Base-by-base conservation (phyloP, 139 green algal species). In the Eudorina sp. region DNA sequence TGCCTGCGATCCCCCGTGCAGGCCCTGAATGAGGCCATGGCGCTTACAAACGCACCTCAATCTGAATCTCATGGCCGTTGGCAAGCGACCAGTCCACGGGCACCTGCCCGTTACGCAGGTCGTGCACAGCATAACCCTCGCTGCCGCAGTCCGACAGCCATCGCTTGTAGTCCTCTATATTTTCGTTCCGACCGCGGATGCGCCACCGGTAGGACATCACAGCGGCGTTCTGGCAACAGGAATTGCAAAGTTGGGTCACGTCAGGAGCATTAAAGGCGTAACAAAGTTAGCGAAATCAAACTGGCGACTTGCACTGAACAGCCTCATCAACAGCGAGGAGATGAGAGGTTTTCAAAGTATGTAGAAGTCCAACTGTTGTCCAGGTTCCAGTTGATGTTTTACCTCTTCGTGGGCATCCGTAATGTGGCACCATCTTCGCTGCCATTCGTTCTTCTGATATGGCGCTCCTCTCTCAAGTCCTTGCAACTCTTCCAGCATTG, bases 191-290 rank as follows among this genome's bases (percentile, higher is more conserved):
- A 40, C 77, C 77, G 11, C 77, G 77, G 21, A 84, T 84, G 53
- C 77, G 77, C 77, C 77, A 84, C 27, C 77, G 77, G 55, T 84
- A 84, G 7, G 77, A 84, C 0, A 84, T 53, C 77, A 84, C 77
- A 29, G 77, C 77, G 7, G 53, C 77, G 7, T 70, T 53, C 77
- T 84, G 27, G n/a, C n/a, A n/a, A n/a, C n/a, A n/a, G n/a, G n/a
- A n/a, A n/a, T n/a, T n/a, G n/a, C n/a, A n/a, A n/a, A n/a, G n/a
- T n/a, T 0, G 72, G 3, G 51, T 25, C 13, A 58, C 13, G 51
- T 58, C 51, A 75, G 66, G 66, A 75, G 38, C 7, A 51, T 79
- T 38, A 40, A 34, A 6, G 43, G 72, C 0, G 27, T 41, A 40
- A 4, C 27, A 58, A 18, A 9, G 40, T 55, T 36, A 13, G 45